Conservation (phyloP, 805 yeast genomes). For the Pichia manshurica region DNA sequence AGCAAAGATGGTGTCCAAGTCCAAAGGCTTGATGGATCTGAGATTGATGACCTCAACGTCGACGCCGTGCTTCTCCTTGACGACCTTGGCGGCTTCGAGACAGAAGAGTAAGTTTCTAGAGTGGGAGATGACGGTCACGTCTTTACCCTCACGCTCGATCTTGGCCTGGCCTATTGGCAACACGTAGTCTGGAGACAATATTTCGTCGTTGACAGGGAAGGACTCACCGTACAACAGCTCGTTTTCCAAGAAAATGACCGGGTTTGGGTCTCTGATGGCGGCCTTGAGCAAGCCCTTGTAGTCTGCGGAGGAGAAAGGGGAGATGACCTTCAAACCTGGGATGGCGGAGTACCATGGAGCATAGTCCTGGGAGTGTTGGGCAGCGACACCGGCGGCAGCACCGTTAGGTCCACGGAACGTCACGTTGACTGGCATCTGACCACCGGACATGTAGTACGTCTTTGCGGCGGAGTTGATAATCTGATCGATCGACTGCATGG, state of each 20-base stretch:
- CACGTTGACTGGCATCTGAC: slow-evolving; percentile 94
- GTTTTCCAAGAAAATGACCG: slow-evolving; percentile 92
- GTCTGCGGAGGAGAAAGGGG: slow-evolving; percentile 95
- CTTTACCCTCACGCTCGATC: slow-evolving; percentile 89
- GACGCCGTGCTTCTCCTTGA: slow-evolving; percentile 80
- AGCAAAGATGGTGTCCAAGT: slow-evolving; percentile 74
- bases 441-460: slow-evolving; percentile 99
- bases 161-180: slow-evolving; percentile 95
- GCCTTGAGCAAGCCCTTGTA: slow-evolving; percentile 94
- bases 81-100: slow-evolving; percentile 81
- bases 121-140: slow-evolving; percentile 84
- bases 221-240: slow-evolving; percentile 91
- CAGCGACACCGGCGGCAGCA: slow-evolving; percentile 99
- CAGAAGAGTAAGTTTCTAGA: slow-evolving; percentile 85
- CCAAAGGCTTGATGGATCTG: slow-evolving; percentile 96
- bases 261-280: slow-evolving; percentile 97
- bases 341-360: slow-evolving; percentile 97
- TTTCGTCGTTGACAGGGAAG: slow-evolving; percentile 86
- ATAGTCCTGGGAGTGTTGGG: slow-evolving; percentile 98
- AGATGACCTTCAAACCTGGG: slow-evolving; percentile 95
- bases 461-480: slow-evolving; percentile 98
- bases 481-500: slow-evolving; percentile 99
- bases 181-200: slow-evolving; percentile 78
- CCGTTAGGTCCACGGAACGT: slow-evolving; percentile 99
- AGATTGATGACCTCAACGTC: slow-evolving; percentile 91